Evolutionary conservation across 2,329 filamentous ascomycete species (phyloP).

Genomic region (Phoma sp.): DNA sequence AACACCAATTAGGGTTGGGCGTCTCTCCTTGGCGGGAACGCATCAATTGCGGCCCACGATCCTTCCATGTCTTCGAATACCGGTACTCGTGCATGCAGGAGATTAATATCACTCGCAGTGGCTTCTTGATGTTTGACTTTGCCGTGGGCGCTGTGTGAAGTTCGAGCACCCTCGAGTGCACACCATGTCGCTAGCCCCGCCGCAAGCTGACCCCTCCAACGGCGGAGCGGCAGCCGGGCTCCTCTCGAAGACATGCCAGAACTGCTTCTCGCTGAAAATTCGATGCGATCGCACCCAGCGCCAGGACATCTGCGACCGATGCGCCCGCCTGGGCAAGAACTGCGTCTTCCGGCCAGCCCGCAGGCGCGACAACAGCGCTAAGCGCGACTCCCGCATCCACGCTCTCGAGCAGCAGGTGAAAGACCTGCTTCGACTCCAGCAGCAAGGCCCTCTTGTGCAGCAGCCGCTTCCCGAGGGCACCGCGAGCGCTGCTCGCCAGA

Average conservation of each 20-base stretch:
- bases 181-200: conserved; percentile 23
- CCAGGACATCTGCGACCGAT: conserved; percentile 42
- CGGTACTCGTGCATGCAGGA: conserved; percentile 3
- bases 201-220: conserved; percentile 15
- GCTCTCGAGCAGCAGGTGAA: conserved; percentile 47
- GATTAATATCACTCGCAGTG: conserved; percentile 8
- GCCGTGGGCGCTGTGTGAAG: conserved; percentile 1
- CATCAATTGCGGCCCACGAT: conserved; percentile 7
- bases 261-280: conserved; percentile 42
- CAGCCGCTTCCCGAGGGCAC: conserved; percentile 29
- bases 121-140: conserved; percentile 1
- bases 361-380: conserved; percentile 46
- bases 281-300: conserved; percentile 38
- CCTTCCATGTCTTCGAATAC: conserved; percentile 1
- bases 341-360: conserved; percentile 47
- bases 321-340: conserved; percentile 45
- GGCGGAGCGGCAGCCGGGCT: conserved; percentile 20
- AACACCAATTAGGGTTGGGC: conserved; percentile 11
- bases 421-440: conserved; percentile 33
- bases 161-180: conserved; percentile 1
- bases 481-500: conserved; percentile 8
- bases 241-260: conserved; percentile 43
- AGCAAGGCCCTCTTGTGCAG: conserved; percentile 25
- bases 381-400: conserved; percentile 48
- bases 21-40: conserved; percentile 7